phyloP scores from a whole-genome alignment of 2,329 filamentous ascomycete species.

The Colletotrichum falcatum region DNA sequence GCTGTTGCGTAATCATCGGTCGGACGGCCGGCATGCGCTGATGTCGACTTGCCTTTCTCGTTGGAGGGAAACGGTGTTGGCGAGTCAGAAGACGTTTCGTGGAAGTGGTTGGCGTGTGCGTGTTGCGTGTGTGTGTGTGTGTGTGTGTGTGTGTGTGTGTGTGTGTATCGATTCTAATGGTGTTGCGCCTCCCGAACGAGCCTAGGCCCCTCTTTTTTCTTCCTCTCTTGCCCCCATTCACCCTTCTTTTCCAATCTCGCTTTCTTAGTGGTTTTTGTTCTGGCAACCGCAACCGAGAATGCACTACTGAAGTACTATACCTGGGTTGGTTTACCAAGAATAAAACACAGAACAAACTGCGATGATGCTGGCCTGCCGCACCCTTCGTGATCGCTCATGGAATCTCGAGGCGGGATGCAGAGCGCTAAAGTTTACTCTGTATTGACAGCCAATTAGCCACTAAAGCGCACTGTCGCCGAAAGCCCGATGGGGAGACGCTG shows the following conservation, averaged over 20 bases:
- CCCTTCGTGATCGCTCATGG: slow-evolving; percentile 33
- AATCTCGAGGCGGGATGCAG: slow-evolving; percentile 36
- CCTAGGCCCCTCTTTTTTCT: not conserved
- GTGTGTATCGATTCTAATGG: not conserved
- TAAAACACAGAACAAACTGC: not conserved
- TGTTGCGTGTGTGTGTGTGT: not conserved
- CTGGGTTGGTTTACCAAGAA: not conserved
- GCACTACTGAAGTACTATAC: no score
- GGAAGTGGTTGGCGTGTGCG: not conserved
- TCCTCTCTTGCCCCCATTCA: not conserved
- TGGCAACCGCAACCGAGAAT: not conserved
- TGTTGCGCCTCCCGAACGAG: not conserved
- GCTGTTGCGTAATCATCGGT: slow-evolving; percentile 40
- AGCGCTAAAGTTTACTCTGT: slow-evolving; percentile 27
- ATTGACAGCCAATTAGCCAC: slow-evolving; percentile 24
- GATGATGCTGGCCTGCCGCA: slow-evolving; percentile 2
- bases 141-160: not conserved
- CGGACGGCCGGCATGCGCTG: slow-evolving; percentile 13
- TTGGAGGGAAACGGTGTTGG: not conserved
- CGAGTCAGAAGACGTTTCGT: slow-evolving; percentile 5
- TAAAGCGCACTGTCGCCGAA: slow-evolving; percentile 16
- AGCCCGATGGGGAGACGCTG: not conserved
- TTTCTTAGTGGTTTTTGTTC: not conserved
- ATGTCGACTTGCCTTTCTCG: not conserved
- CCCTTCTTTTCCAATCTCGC: not conserved